phyloP scores from a whole-genome alignment of 73 alveolate species.

The Symbiodinium natans region DNA sequence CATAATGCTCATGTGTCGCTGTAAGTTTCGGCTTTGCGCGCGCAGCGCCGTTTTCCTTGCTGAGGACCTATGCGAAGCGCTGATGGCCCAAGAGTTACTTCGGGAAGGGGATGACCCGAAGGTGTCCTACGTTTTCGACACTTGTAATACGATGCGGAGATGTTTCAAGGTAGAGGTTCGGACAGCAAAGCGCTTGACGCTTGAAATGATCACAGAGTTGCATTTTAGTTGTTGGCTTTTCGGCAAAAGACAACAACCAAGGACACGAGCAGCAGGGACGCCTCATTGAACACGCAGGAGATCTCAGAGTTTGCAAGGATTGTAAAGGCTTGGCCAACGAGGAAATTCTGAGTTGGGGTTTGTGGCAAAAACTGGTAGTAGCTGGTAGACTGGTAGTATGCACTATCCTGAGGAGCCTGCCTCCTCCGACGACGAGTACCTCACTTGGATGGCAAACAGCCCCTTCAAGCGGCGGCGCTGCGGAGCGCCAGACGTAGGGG shows the following conservation, averaged over 20 bases:
- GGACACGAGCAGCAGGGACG: not conserved
- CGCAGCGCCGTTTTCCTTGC: not conserved
- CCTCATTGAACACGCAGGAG: not conserved
- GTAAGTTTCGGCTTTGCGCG: not conserved
- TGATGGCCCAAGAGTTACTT: not conserved
- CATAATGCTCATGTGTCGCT: too few species aligned
- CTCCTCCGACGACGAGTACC: slow-evolving; percentile 76
- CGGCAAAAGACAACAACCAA: too few species aligned
- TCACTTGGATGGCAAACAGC: slow-evolving; percentile 46
- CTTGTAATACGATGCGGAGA: too few species aligned
- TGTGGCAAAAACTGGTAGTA: too few species aligned
- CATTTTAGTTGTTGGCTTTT: too few species aligned
- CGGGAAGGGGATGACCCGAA: not conserved
- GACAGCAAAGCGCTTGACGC: too few species aligned
- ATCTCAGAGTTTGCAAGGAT: not conserved
- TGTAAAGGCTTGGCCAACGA: too few species aligned
- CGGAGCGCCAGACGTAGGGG: not conserved
- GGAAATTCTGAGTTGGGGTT: too few species aligned
- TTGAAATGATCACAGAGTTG: too few species aligned
- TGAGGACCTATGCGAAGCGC: not conserved
- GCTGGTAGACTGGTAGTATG: too few species aligned
- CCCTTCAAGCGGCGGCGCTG: slow-evolving; percentile 13
- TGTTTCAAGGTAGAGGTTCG: too few species aligned
- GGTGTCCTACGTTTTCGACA: slow-evolving; percentile 8
- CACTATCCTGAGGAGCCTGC: not conserved